Evolutionary conservation across 257 asterid genomes (phyloP), one percentile per base, ranked within the genome.

Genomic region (Paraleonurus japonicus): DNA sequence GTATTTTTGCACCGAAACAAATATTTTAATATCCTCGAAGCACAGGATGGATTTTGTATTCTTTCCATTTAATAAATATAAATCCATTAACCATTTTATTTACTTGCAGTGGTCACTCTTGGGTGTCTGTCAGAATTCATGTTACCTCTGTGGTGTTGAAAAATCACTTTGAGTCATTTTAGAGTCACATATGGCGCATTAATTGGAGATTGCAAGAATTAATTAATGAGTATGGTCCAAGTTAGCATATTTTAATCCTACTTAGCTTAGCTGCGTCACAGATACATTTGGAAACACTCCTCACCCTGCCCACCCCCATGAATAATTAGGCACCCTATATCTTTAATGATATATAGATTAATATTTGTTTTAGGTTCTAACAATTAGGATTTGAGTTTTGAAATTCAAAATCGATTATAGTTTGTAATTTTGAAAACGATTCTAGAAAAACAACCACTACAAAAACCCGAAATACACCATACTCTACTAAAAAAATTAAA

Each of bases 221-320:
- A 43, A 43, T 13, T 54, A 37, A 16, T 15, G 28, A 4, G 62
- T 45, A 57, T 32, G 69, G 35, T 67, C 45, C 43, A 27, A 45
- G n/a, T 66, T 22, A 32, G 47, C 61, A 67, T 57, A 8, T 19
- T 17, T 63, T 15, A 57, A 51, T 71, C 20, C 32, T 27, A 41
- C 23, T 71, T 39, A 48, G 70, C 23, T 71, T 39, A 48, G 70
- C 5, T 72, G 41, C 35, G 41, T 62, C 71, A 68, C 57, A 67
- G 57, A 61, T 67, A 16, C 60, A 30, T 41, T 43, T 28, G 37
- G 61, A 32, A 1, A 11, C 35, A 3, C 35, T 0, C 50, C 47
- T 13, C 45, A 10, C 45, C 50, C 50, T 13, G 1, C 28, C 28
- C 1, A 57, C 69, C 37, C 35, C 39, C 13, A 5, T 11, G 55